phyloP scores from a whole-genome alignment of 1,284 basidiomycete species.

The Melanopsichium pennsylvanicum region DNA sequence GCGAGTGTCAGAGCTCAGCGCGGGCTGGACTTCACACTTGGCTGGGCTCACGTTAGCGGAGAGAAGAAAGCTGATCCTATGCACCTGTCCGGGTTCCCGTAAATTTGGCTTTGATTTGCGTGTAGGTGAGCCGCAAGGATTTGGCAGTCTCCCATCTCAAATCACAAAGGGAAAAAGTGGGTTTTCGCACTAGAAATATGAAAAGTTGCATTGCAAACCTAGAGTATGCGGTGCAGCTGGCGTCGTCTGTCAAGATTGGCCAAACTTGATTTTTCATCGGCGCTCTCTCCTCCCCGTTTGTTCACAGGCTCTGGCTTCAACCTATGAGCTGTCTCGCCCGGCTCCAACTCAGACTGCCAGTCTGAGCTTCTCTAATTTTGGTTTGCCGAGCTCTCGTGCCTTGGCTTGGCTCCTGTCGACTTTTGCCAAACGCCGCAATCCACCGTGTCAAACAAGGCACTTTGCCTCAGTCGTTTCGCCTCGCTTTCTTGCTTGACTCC shows the following conservation, averaged over 20 bases:
- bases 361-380: neutral
- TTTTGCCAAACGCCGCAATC: slow-evolving; percentile 10
- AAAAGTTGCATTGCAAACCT: slow-evolving; percentile 1
- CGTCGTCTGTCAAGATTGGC: slow-evolving; percentile 10
- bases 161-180: slow-evolving; percentile 4
- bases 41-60: neutral
- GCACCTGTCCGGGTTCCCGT: no score
- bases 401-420: slow-evolving; percentile 8
- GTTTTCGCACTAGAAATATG: neutral
- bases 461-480: neutral
- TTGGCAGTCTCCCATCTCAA: no score
- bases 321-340: slow-evolving; percentile 14
- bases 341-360: neutral
- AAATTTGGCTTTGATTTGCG: slow-evolving; percentile 1
- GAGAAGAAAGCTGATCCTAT: neutral
- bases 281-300: neutral
- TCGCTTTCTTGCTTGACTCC: neutral
- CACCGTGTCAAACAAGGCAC: slow-evolving; percentile 11
- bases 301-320: no score
- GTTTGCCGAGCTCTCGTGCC: slow-evolving; percentile 13
- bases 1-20: neutral
- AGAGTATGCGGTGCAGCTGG: slow-evolving; percentile 8
- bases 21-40: slow-evolving; percentile 1
- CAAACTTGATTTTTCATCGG: slow-evolving; percentile 4
- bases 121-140: no score